Evolutionary conservation across 768 basidiomycete species (phyloP).

Genomic region (Boletellus ananas): DNA sequence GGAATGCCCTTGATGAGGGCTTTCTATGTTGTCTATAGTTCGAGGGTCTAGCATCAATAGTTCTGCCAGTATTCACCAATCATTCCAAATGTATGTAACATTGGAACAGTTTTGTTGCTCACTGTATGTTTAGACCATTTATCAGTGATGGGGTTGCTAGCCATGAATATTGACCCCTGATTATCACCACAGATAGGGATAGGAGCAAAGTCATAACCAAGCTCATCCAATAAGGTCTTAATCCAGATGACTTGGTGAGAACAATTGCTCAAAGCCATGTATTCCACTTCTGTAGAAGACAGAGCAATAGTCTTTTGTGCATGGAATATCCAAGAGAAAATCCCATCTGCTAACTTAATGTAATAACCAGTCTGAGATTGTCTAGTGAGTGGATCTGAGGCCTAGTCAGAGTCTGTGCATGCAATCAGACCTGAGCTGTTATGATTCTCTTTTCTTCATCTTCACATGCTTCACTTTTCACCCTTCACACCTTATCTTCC

Average conservation of each 20-base stretch:
- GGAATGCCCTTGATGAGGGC: too few relatives aligned
- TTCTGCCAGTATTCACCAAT: too few relatives aligned
- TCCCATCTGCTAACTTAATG: neutral
- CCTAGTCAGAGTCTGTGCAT: constrained; percentile 1
- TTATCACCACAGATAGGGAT: neutral
- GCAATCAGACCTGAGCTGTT: neutral
- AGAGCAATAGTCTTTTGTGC: constrained; percentile 14
- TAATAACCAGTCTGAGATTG: neutral
- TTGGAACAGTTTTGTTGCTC: too few relatives aligned
- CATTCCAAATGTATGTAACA: too few relatives aligned
- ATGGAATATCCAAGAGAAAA: neutral
- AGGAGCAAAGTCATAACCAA: too few relatives aligned
- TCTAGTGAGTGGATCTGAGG: neutral
- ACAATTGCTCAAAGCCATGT: constrained; percentile 37
- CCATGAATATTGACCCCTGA: neutral
- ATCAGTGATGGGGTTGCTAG: neutral
- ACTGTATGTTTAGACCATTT: neutral
- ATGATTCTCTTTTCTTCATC: too few relatives aligned
- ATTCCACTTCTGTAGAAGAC: constrained; percentile 40
- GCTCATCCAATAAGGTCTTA: constrained; percentile 11
- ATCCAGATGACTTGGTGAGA: constrained; percentile 28
- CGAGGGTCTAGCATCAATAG: too few relatives aligned
- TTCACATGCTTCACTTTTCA: too few relatives aligned
- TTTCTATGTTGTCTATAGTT: too few relatives aligned
- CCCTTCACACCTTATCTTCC: too few relatives aligned